A percentile compares a stretch with the other conserved stretches of the same genome.
Evolutionary conservation across 164 flowering plant species (phyloP).

Genomic region (Piper longum): DNA sequence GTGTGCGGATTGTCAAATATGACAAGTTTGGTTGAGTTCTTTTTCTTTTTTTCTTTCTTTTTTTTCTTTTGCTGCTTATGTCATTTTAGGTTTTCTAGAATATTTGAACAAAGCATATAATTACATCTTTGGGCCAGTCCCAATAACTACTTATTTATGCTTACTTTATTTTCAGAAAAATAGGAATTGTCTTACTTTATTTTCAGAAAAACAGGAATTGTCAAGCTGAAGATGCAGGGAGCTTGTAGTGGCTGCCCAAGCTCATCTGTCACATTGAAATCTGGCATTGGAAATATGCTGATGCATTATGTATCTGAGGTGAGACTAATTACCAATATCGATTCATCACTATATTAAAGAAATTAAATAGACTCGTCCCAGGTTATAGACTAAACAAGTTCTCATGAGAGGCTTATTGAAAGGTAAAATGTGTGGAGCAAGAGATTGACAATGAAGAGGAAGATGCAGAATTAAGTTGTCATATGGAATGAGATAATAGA

Average conservation of each 20-base stretch:
- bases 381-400: not conserved
- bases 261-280: conserved; percentile 93
- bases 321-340: conserved; percentile 2
- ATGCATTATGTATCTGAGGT: conserved; percentile 98
- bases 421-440: conserved; percentile 84
- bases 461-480: conserved; percentile 19
- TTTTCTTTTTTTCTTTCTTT: too few relatives aligned
- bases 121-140: too few relatives aligned
- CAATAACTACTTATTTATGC: too few relatives aligned
- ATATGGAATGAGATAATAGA: conserved; percentile 13
- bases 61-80: too few relatives aligned
- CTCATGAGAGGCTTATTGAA: not conserved
- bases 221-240: conserved; percentile 88
- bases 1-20: too few relatives aligned
- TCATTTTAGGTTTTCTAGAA: too few relatives aligned
- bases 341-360: not conserved
- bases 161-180: conserved; percentile 38
- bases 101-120: too few relatives aligned
- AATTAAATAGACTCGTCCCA: not conserved
- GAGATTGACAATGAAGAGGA: conserved; percentile 59
- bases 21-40: too few relatives aligned
- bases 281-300: conserved; percentile 96
- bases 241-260: conserved; percentile 98
- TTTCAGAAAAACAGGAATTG: conserved; percentile 71
- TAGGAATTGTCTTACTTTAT: conserved; percentile 51